A percentile compares a stretch with the other conserved stretches of the same genome.
Conservation (phyloP, 2,329 filamentous ascomycete species). For the Periconia digitata region DNA sequence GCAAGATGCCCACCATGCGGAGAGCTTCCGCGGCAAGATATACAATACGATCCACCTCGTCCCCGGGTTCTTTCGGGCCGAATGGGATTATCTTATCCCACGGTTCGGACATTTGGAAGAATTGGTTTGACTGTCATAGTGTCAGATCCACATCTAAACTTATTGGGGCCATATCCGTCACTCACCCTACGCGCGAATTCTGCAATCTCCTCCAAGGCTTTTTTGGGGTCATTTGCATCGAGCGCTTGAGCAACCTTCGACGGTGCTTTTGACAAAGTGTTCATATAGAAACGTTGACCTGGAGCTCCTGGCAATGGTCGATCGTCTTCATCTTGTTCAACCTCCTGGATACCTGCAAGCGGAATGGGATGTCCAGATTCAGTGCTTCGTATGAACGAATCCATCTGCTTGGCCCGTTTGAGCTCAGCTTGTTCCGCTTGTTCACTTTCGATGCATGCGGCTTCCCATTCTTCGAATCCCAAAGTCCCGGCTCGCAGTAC, state of each 20-base stretch:
- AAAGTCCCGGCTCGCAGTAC: slow-evolving; percentile 47
- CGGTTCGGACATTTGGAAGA: slow-evolving; percentile 65
- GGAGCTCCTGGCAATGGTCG: slow-evolving; percentile 20
- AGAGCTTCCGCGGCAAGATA: slow-evolving; percentile 75
- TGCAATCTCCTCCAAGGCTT: slow-evolving; percentile 25
- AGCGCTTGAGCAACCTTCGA: slow-evolving; percentile 24
- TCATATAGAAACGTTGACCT: slow-evolving; percentile 35
- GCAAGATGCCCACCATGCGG: slow-evolving; percentile 76
- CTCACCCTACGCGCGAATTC: slow-evolving; percentile 33
- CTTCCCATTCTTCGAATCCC: slow-evolving; percentile 28
- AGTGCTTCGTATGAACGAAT: too few relatives aligned
- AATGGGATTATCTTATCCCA: slow-evolving; percentile 61
- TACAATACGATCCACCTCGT: slow-evolving; percentile 53
- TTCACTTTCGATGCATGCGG: too few relatives aligned
- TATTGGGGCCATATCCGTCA: background rate
- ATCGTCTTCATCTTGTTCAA: background rate
- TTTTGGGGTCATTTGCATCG: slow-evolving; percentile 31
- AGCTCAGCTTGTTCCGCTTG: too few relatives aligned
- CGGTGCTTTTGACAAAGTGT: slow-evolving; percentile 38
- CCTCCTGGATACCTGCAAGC: too few relatives aligned
- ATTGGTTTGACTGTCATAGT: slow-evolving; percentile 62
- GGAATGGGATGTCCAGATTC: too few relatives aligned
- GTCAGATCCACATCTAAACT: slow-evolving; percentile 4
- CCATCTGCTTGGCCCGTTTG: too few relatives aligned
- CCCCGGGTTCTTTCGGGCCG: slow-evolving; percentile 29